Evolutionary conservation across 2,329 filamentous ascomycete species (phyloP).

Genomic region (Dactylellina sp.): DNA sequence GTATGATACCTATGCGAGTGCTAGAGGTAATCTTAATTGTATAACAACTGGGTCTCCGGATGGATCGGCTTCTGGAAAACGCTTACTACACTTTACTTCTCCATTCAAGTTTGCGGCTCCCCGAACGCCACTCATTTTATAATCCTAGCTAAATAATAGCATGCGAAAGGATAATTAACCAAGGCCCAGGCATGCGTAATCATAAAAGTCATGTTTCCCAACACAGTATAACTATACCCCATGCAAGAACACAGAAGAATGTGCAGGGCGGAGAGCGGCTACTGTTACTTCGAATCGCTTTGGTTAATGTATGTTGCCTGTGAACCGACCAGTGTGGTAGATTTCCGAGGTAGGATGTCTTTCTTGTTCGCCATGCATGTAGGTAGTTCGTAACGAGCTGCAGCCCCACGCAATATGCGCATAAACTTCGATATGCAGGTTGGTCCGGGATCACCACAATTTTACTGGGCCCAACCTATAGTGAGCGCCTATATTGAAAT

Average conservation of each 20-base stretch:
- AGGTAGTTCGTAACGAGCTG: constrained; percentile 10
- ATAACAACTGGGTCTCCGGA: not conserved
- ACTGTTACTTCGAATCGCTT: constrained; percentile 24
- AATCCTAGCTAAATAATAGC: not conserved
- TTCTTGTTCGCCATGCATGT: not conserved
- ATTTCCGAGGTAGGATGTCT: constrained; percentile 6
- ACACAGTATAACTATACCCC: no score
- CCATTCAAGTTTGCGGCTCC: not conserved
- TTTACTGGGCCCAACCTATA: no score
- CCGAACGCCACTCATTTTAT: constrained; percentile 1
- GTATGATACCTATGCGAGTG: not conserved
- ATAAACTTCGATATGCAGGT: constrained; percentile 14
- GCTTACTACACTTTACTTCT: not conserved
- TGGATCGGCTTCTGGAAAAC: constrained; percentile 20
- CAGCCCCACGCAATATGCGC: not conserved
- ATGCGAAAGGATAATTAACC: not conserved
- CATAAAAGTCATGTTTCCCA: not conserved
- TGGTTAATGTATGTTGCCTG: not conserved
- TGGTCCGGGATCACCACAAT: not conserved
- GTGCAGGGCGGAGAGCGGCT: constrained; percentile 6
- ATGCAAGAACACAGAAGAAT: not conserved
- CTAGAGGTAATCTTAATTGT: not conserved
- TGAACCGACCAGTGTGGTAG: constrained; percentile 1
- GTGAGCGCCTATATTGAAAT: no score
- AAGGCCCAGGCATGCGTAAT: not conserved